Evolutionary conservation across 352 stramenopile species (phyloP), one percentile per base, ranked within the genome.

Genomic region (Pelagophyceae sp.): DNA sequence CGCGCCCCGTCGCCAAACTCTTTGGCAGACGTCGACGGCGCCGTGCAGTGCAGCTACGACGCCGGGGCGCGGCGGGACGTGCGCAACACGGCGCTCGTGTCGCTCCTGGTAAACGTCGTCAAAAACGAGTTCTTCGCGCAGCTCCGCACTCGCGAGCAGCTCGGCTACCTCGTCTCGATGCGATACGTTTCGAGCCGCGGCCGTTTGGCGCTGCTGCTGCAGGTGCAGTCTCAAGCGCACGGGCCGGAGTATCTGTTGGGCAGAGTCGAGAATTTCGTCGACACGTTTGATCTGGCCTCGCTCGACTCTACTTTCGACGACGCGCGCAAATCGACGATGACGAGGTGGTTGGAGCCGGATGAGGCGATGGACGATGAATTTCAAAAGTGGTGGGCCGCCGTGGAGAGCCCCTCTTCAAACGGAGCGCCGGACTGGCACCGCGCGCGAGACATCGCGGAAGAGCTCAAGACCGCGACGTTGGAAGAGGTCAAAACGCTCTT

Each of bases 141-240:
- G 29, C 67, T 74, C 35, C 67, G 67, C 2, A 74, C 67, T 2
- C 11, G 23, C 35, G 67, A 74, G 38, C 67, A 74, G 67, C 67
- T 74, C 67, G 67, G 67, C 67, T 74, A 74, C 67, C 35, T 74
- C 67, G 67, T 71, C 15, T 71, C 61, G 3, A 3, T 37, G n/a
- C 25, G 3, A 3, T 38, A 71, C 11, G 29, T 31, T 3, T 37
- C 61, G 15, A 40, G 6, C 5, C 61, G 61, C 3, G 61, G 61
- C 61, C 61, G 61, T 15, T 31, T 71, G n/a, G 6, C 15, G 3
- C 15, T 71, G 3, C 5, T 71, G 11, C 33, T 71, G 3, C 19
- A 3, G n/a, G 61, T 71, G n/a, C 61, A 71, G 61, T 71, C 61
- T 3, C 11, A 71, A 31, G 11, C 11, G 11, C 11, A 11, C 11